A percentile compares a stretch with the other conserved stretches of the same genome.
phyloP scores from a whole-genome alignment of 2,329 filamentous ascomycete genomes.

The Fusarium sororula region DNA sequence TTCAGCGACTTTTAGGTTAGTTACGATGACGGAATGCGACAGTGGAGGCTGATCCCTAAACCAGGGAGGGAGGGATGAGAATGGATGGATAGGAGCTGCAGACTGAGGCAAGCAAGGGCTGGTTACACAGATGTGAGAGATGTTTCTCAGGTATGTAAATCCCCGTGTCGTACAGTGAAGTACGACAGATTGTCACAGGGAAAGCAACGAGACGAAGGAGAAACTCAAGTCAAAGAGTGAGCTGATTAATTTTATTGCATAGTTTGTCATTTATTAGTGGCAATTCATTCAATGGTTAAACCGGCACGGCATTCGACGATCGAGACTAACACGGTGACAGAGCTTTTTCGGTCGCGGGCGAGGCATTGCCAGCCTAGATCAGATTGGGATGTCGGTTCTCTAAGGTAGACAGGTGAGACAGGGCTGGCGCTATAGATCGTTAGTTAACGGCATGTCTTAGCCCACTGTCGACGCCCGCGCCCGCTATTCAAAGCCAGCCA shows the following conservation, averaged over 20 bases:
- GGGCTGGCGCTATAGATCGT: slow-evolving; percentile 7
- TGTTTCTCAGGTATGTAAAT: slow-evolving; percentile 3
- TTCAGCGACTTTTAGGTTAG: slow-evolving; percentile 24
- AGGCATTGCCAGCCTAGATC: slow-evolving; percentile 14
- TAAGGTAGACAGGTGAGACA: slow-evolving; percentile 1
- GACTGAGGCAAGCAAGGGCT: background rate
- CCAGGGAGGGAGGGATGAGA: background rate
- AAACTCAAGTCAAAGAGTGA: slow-evolving; percentile 9
- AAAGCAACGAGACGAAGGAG: background rate
- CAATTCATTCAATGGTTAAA: slow-evolving; percentile 18
- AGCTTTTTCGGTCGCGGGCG: background rate
- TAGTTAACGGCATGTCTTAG: background rate
- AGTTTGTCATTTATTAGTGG: slow-evolving; percentile 9
- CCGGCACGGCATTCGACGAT: background rate
- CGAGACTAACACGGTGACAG: background rate
- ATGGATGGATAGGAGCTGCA: background rate
- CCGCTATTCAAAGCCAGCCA: background rate
- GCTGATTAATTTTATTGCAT: slow-evolving; percentile 23
- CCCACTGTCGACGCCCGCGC: background rate
- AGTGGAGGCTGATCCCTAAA: slow-evolving; percentile 14
- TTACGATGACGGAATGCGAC: slow-evolving; percentile 41
- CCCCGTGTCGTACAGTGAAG: background rate
- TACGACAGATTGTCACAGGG: background rate
- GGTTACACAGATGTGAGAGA: slow-evolving; percentile 4
- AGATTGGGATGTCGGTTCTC: background rate